A percentile compares a stretch with the other conserved stretches of the same genome.
These are phyloP conservation scores for Flaveria sonorensis DNA, from an alignment of 129 eudicot species.

Conservation along the genomic window DNA sequence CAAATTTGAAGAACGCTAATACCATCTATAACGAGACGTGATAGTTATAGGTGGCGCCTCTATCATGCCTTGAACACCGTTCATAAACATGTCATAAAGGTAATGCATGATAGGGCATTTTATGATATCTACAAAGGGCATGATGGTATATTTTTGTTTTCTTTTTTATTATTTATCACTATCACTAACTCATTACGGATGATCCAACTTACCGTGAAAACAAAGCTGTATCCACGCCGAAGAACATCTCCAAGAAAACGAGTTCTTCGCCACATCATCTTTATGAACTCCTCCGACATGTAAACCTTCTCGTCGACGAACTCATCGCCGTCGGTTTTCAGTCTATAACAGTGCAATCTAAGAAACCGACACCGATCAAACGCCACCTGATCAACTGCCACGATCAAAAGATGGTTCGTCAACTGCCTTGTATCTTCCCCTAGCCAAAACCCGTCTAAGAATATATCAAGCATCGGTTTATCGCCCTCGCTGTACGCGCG, in stretches of 20 bases:
- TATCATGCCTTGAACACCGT: too few relatives aligned
- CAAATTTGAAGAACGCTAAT: too few relatives aligned
- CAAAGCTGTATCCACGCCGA: conserved; percentile 59
- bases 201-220: conserved; percentile 58
- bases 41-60: too few relatives aligned
- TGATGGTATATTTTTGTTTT: too few relatives aligned
- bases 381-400: conserved; percentile 65
- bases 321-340: conserved; percentile 50
- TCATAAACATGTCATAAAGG: too few relatives aligned
- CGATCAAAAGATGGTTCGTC: conserved; percentile 54
- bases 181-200: too few relatives aligned
- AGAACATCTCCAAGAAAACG: conserved; percentile 56
- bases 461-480: conserved; percentile 65
- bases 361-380: conserved; percentile 64
- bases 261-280: conserved; percentile 90
- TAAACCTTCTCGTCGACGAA: conserved; percentile 55
- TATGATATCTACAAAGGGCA: too few relatives aligned
- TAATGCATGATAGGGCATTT: too few relatives aligned
- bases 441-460: conserved; percentile 81
- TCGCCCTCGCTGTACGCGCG: conserved; percentile 63
- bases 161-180: too few relatives aligned
- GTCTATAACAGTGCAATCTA: conserved; percentile 50
- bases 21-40: too few relatives aligned
- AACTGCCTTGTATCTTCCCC: conserved; percentile 63
- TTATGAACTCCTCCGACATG: conserved; percentile 63